Percentiles rank a stretch among this genome's conserved stretches.
phyloP scores from a whole-genome alignment of 2,329 filamentous ascomycete species.

The Clonostachys rhizophaga region DNA sequence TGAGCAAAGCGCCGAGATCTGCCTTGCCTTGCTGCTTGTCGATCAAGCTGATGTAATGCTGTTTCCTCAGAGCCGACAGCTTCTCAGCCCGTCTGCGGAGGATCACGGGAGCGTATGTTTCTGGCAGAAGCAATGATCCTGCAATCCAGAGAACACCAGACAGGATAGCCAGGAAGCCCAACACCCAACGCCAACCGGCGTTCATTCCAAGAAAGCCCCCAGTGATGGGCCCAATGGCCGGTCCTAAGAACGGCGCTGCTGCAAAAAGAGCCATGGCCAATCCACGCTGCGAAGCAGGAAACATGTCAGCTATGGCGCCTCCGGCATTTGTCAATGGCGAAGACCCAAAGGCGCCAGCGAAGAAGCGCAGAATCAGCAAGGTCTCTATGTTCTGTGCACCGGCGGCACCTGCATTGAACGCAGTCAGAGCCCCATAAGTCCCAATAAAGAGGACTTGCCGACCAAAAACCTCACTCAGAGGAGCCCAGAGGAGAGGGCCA shows the following conservation, averaged over 20 bases:
- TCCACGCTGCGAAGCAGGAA: conserved; percentile 43
- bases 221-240: conserved; percentile 51
- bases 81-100: conserved; percentile 38
- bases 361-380: conserved; percentile 57
- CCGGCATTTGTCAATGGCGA: conserved; percentile 57
- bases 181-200: conserved; percentile 54
- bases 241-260: conserved; percentile 56
- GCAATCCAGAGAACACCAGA: conserved; percentile 46
- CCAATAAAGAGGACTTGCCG: conserved; percentile 53
- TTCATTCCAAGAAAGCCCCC: conserved; percentile 53
- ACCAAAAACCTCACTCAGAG: conserved; percentile 6
- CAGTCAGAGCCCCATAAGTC: conserved; percentile 48
- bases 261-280: conserved; percentile 60
- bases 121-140: conserved; percentile 36
- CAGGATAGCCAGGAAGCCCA: conserved; percentile 51
- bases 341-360: conserved; percentile 56
- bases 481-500: conserved; percentile 10
- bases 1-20: conserved; percentile 30
- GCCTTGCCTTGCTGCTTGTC: conserved; percentile 27
- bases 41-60: conserved; percentile 42
- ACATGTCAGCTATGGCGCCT: conserved; percentile 58
- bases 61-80: conserved; percentile 39
- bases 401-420: conserved; percentile 55
- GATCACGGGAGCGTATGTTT: conserved; percentile 49
- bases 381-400: conserved; percentile 51